Base-by-base conservation (phyloP, 129 eudicot genomes). In the Centaurea solstitialis region DNA sequence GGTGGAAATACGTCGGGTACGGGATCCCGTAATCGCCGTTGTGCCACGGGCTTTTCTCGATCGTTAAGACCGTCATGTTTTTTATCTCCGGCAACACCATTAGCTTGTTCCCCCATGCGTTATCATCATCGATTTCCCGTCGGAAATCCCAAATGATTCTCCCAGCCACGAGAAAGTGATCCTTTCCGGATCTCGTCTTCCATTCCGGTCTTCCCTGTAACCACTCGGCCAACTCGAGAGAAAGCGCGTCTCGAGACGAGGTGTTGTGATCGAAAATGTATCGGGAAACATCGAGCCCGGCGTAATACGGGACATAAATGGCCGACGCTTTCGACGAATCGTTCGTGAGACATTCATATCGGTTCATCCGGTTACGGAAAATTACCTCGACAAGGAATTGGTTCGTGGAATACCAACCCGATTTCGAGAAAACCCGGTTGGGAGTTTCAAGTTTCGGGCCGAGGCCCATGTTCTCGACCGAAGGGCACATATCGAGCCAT, bases 31-130 rank as follows among this genome's bases (percentile, higher is more conserved):
- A 93, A 38, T 95, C 99, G 18, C 91, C 91, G 64, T 41, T 79
- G 33, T 92, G 76, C 98, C 98, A 95, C 9, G 99, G 99, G 76
- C 97, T 91, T 3, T 94, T 88, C 71, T 95, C 99, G 12, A 95
- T 85, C 3, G 91, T 90, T 33, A 95, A 74, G n/a, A 87, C 59
- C 6, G 94, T 86, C 83, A 86, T 79, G 87, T 95, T 95, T 76
- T 81, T 73, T 0, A 90, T 38, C 75, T 91, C 97, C 0, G 99
- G 94, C 45, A 92, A 70, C 41, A 85, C 17, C 91, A 95, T 86
- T 8, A 95, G 74, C 73, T 89, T 93, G 82, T 85, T 93, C 0
- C 99, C 99, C 99, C 97, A 91, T 0, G 71, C 96, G 2, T 83
- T 53, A 0, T 85, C 89, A 6, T 89, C 80, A 6, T 88, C 90